Evolutionary conservation across 805 yeast species (phyloP).

Genomic region (Candida nemodendra): DNA sequence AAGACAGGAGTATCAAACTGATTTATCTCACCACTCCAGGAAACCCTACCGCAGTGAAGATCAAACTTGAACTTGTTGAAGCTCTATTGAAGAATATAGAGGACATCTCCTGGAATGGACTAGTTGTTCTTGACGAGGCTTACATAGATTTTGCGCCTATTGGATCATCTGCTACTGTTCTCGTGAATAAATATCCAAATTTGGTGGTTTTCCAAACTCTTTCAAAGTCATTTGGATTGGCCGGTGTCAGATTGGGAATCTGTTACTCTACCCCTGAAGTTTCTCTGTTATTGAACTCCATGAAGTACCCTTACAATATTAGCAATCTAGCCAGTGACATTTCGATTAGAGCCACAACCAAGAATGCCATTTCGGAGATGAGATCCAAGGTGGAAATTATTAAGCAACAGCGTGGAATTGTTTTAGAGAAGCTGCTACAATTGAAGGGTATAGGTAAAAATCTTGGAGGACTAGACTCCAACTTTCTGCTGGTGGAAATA

Average conservation of each 20-base stretch:
- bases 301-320: constrained; percentile 96
- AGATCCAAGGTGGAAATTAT: constrained; percentile 49
- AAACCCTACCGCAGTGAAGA: constrained; percentile 81
- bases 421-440: constrained; percentile 52
- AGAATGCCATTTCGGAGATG: constrained; percentile 60
- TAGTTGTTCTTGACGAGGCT: constrained; percentile 91
- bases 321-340: constrained; percentile 75
- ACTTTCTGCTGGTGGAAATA: constrained; percentile 75
- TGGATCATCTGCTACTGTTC: constrained; percentile 70
- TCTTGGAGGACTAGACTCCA: constrained; percentile 84
- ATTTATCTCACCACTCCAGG: constrained; percentile 93
- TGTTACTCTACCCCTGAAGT: constrained; percentile 64
- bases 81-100: constrained; percentile 39
- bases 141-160: constrained; percentile 79
- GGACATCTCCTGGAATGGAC: constrained; percentile 61
- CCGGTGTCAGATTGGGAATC: constrained; percentile 89
- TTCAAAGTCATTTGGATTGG: constrained; percentile 94
- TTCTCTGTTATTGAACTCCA: constrained; percentile 70
- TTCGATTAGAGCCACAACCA: constrained; percentile 69
- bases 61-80: constrained; percentile 50
- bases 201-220: constrained; percentile 87
- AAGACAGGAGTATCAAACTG: constrained; percentile 67
- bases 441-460: constrained; percentile 67
- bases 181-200: constrained; percentile 79
- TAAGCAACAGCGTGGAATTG: constrained; percentile 50